phyloP scores from a whole-genome alignment of 2,329 filamentous ascomycete genomes.

The Teratosphaeria gauchensis region DNA sequence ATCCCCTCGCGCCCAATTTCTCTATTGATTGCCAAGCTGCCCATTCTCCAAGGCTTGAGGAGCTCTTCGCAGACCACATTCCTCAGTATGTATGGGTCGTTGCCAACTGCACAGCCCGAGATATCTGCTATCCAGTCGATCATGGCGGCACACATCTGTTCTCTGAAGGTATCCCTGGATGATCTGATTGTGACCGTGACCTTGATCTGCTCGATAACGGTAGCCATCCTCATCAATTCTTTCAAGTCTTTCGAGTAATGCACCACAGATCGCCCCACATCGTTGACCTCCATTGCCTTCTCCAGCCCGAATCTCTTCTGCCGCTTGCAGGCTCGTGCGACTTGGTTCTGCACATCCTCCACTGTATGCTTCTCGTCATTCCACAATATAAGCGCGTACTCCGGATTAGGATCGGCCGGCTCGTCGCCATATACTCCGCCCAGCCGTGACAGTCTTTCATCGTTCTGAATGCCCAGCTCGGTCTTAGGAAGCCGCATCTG shows the following conservation, averaged over 20 bases:
- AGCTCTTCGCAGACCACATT: slow-evolving; percentile 84
- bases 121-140: slow-evolving; percentile 95
- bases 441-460: slow-evolving; percentile 72
- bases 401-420: slow-evolving; percentile 48
- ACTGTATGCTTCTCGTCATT: slow-evolving; percentile 99
- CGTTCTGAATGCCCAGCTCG: slow-evolving; percentile 65
- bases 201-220: slow-evolving; percentile 87
- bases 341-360: slow-evolving; percentile 79
- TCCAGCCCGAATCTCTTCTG: slow-evolving; percentile 57
- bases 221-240: slow-evolving; percentile 66
- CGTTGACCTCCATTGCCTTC: slow-evolving; percentile 80
- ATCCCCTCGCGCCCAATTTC: slow-evolving; percentile 68
- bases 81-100: slow-evolving; percentile 68
- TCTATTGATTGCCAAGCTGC: slow-evolving; percentile 73
- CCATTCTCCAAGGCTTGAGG: slow-evolving; percentile 75
- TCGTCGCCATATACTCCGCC: slow-evolving; percentile 55
- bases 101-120: slow-evolving; percentile 73
- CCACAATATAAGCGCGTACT: slow-evolving; percentile 84
- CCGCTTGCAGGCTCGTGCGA: slow-evolving; percentile 77
- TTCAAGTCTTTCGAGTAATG: slow-evolving; percentile 65
- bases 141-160: slow-evolving; percentile 97
- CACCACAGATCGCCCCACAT: slow-evolving; percentile 76
- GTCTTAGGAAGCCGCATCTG: slow-evolving; percentile 82
- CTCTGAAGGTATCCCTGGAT: slow-evolving; percentile 86
- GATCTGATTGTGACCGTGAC: slow-evolving; percentile 92